Base-by-base conservation (phyloP, 768 basidiomycete species). In the Rhodosporidiobolus sp. region DNA sequence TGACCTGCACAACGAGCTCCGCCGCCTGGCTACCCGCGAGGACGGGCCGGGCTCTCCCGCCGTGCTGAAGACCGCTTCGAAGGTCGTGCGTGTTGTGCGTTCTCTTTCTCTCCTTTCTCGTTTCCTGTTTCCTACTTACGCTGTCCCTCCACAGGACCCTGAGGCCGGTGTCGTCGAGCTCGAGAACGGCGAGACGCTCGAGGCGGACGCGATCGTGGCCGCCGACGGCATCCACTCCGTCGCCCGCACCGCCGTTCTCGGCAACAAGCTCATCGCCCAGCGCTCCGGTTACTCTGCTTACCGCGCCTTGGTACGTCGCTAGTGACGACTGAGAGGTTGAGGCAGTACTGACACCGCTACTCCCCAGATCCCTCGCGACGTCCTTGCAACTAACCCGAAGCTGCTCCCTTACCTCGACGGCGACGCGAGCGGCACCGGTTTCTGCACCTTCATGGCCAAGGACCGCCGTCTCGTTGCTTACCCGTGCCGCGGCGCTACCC, bases 211-310 rank as follows among this genome's bases (percentile, higher is more conserved):
- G n/a, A 61, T 78, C 26, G 63, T 78, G 34, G 77, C 69, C 38
- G 75, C 77, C 49, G 77, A 78, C 55, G 77, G 77, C 22, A 71
- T 78, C 60, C 69, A 70, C 30, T 74, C 72, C 2, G 67, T 69
- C 50, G 57, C 69, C 30, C 69, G 75, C 10, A 20, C 62, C 12
- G 66, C 69, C 2, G 69, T 77, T 11, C 69, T 78, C 45, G 73
- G 71, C 6, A 26, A 57, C 8, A 22, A 53, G 55, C 61, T 70
- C 60, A 59, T 60, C 35, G 70, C 76, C 30, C 28, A 48, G 38
- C 76, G 72, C 4, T 77, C 78, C 1, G 65, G 70, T 0, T 75
- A 78, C 72, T 68, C 65, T 4, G 78, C 78, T 6, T 78, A 78
- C 74, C 78, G 78, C 19, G 49, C 67, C 22, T 70, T 78, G 3